A percentile compares a stretch with the other conserved stretches of the same genome.
These are phyloP conservation scores for Pontederia crassipes DNA, from an alignment of 176 grass and related monocot genomes.

Conservation along the genomic window DNA sequence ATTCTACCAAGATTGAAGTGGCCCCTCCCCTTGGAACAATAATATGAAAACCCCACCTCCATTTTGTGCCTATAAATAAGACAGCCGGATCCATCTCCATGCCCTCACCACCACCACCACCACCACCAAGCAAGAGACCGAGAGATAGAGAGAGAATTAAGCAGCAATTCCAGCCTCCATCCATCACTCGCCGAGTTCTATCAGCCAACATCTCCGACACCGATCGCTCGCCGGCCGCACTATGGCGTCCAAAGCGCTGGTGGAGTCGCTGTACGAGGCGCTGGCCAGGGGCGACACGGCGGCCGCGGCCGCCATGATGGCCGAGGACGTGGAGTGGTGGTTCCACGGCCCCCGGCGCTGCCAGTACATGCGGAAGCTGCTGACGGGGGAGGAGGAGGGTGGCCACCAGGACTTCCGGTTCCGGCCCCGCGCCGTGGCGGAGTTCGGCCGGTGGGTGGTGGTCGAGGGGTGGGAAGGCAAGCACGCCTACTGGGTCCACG, in stretches of 20 bases:
- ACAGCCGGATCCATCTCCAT: too few species aligned
- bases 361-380: slow-evolving; percentile 29
- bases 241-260: neutral
- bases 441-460: slow-evolving; percentile 25
- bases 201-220: neutral
- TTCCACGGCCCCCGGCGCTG: slow-evolving; percentile 35
- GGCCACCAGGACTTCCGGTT: slow-evolving; percentile 5
- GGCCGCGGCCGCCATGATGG: slow-evolving; percentile 1
- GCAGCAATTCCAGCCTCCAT: too few species aligned
- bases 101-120: too few species aligned
- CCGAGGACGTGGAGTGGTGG: slow-evolving; percentile 36
- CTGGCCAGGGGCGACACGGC: slow-evolving; percentile 13
- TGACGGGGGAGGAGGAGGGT: slow-evolving; percentile 28
- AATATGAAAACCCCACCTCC: too few species aligned
- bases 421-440: slow-evolving; percentile 4
- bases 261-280: slow-evolving; percentile 27
- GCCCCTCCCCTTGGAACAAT: too few species aligned
- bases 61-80: too few species aligned
- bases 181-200: neutral
- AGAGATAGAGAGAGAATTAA: too few species aligned
- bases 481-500: slow-evolving; percentile 43
- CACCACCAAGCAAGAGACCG: too few species aligned
- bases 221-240: neutral
- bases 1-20: too few species aligned
- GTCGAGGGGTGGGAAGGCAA: slow-evolving; percentile 32